A percentile compares a stretch with the other conserved stretches of the same genome.
Evolutionary conservation across 2,329 filamentous ascomycete genomes (phyloP).

Genomic region (Colletotrichum eleusines): DNA sequence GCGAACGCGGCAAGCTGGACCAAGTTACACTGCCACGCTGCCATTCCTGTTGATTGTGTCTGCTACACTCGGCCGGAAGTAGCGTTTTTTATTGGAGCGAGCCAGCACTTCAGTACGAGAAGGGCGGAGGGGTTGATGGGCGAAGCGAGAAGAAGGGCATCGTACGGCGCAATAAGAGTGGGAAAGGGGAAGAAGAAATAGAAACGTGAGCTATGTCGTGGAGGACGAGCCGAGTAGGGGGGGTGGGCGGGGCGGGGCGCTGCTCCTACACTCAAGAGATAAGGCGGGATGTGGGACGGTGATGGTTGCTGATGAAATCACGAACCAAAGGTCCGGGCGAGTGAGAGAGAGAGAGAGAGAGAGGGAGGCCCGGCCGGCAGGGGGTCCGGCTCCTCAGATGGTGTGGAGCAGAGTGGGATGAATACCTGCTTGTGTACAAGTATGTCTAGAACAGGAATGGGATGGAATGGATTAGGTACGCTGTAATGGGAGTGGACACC

Average conservation of each 20-base stretch:
- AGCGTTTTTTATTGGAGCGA: background rate
- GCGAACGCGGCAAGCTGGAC: conserved; percentile 11
- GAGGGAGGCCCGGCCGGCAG: no score
- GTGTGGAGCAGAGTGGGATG: conserved; percentile 16
- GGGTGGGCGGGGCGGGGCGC: background rate
- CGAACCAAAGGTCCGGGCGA: conserved; percentile 36
- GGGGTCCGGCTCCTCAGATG: no score
- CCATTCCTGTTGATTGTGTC: conserved; percentile 35
- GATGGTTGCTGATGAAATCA: conserved; percentile 35
- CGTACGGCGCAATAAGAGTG: conserved; percentile 12
- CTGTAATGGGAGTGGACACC: no score
- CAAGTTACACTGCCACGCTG: conserved; percentile 25
- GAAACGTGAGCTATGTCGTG: conserved; percentile 30
- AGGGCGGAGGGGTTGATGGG: background rate
- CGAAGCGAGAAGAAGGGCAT: background rate
- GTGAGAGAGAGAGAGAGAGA: background rate
- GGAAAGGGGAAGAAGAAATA: conserved; percentile 38
- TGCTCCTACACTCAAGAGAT: conserved; percentile 32
- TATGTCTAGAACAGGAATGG: background rate
- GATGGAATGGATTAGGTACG: conserved; percentile 1
- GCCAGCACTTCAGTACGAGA: background rate
- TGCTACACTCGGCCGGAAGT: background rate
- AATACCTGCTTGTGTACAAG: background rate
- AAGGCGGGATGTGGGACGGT: conserved; percentile 37
- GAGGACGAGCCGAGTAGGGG: conserved; percentile 12